Conservation (phyloP, 208 protist species). For the Acanthamoeba sp. region DNA sequence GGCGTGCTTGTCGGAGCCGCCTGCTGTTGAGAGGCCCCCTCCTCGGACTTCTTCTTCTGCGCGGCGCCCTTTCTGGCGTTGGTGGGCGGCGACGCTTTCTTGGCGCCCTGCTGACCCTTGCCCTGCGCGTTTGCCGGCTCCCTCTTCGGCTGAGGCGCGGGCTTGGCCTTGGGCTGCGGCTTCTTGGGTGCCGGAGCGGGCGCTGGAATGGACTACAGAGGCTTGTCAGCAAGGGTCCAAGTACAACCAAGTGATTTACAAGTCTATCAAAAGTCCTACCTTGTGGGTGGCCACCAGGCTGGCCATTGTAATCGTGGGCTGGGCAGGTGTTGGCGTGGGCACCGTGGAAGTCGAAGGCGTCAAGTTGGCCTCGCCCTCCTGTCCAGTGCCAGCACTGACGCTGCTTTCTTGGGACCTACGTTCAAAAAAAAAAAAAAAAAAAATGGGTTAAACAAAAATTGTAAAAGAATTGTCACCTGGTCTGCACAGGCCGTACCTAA, state of each 20-base stretch:
- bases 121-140: background rate
- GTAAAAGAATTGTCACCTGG: background rate
- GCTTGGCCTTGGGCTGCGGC: background rate
- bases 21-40: background rate
- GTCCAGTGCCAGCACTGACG: background rate
- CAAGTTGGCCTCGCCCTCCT: background rate
- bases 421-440: too few species aligned
- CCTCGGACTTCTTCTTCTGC: conserved; percentile 30
- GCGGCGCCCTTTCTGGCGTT: background rate
- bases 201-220: background rate
- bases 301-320: conserved; percentile 42
- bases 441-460: too few species aligned
- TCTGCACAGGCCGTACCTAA: too few species aligned
- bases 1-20: background rate
- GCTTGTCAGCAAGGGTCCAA: background rate
- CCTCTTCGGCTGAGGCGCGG: background rate
- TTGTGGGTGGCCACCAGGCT: conserved; percentile 51
- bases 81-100: background rate
- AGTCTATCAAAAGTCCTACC: background rate
- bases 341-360: conserved; percentile 25
- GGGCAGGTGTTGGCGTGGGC: conserved; percentile 7
- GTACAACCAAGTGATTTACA: background rate
- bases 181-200: conserved; percentile 3
- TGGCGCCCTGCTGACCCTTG: background rate
- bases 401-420: background rate